These are phyloP conservation scores for Hypoxylon rubiginosum DNA, from an alignment of 2,329 filamentous ascomycete genomes.

Conservation along the genomic window DNA sequence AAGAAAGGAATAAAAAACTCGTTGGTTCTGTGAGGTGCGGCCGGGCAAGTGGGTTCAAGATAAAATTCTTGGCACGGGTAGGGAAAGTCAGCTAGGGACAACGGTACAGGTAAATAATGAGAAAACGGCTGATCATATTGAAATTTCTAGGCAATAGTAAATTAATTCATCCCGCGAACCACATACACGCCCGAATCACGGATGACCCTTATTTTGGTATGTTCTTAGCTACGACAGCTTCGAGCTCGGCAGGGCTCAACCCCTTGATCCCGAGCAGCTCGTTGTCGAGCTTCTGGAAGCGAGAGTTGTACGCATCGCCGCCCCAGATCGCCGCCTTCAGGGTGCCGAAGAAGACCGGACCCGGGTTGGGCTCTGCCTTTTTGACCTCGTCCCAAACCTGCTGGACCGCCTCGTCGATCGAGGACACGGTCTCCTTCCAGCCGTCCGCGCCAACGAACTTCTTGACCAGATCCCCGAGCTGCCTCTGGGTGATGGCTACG, in stretches of 20 bases:
- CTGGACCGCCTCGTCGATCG: constrained; percentile 46
- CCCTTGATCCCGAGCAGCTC: constrained; percentile 60
- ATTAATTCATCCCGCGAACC: background rate
- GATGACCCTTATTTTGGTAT: constrained; percentile 20
- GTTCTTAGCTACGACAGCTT: constrained; percentile 25
- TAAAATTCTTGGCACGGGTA: background rate
- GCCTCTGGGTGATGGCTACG: constrained; percentile 63
- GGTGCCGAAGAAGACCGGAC: constrained; percentile 45
- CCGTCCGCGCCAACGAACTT: constrained; percentile 46
- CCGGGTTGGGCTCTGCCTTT: constrained; percentile 45
- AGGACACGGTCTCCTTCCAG: constrained; percentile 46
- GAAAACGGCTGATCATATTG: background rate
- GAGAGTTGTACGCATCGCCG: constrained; percentile 54
- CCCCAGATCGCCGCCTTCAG: constrained; percentile 45
- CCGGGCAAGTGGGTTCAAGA: background rate
- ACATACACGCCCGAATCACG: background rate
- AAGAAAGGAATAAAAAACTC: no score
- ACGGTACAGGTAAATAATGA: background rate
- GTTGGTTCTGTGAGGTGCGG: background rate
- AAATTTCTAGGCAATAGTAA: background rate
- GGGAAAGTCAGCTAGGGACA: background rate
- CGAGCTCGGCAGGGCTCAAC: constrained; percentile 57
- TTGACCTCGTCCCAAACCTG: constrained; percentile 49
- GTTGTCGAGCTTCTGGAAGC: constrained; percentile 61
- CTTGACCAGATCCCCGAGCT: constrained; percentile 56